Conservation (phyloP, 140 eudicot species). For the Erigeron philadelphicus region DNA sequence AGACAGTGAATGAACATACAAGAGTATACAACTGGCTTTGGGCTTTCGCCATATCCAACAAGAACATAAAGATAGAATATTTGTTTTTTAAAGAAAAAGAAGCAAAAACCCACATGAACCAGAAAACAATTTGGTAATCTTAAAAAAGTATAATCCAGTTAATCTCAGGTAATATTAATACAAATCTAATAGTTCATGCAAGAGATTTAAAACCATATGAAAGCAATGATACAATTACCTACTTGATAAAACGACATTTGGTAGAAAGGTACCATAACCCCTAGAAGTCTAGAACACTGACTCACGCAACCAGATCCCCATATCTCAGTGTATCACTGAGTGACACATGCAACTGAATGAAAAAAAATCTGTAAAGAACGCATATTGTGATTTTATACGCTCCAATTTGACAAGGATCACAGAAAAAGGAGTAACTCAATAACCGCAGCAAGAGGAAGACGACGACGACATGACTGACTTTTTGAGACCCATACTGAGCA, state of each 20-base stretch:
- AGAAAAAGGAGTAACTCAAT: conserved; percentile 41
- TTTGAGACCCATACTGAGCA: conserved; percentile 92
- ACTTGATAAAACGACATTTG: conserved; percentile 14
- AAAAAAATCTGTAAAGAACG: conserved; percentile 29
- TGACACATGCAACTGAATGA: conserved; percentile 23
- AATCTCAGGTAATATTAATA: neutral
- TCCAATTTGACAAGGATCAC: conserved; percentile 43
- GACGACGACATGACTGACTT: conserved; percentile 72
- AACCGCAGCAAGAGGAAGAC: conserved; percentile 72
- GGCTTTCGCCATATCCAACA: too few species aligned
- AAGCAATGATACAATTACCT: conserved; percentile 13
- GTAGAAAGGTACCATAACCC: conserved; percentile 21
- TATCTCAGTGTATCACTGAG: neutral
- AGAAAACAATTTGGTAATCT: too few species aligned
- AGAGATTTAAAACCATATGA: neutral
- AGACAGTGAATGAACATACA: too few species aligned
- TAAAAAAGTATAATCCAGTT: neutral
- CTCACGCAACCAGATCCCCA: conserved; percentile 16
- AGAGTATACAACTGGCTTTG: too few species aligned
- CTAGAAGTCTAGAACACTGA: conserved; percentile 1
- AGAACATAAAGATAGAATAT: too few species aligned
- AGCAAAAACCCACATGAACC: too few species aligned
- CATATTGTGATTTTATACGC: conserved; percentile 26
- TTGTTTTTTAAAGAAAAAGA: too few species aligned
- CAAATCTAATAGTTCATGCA: conserved; percentile 12